phyloP scores from a whole-genome alignment of 768 basidiomycete species.

The Xerocomus spinulosus region DNA sequence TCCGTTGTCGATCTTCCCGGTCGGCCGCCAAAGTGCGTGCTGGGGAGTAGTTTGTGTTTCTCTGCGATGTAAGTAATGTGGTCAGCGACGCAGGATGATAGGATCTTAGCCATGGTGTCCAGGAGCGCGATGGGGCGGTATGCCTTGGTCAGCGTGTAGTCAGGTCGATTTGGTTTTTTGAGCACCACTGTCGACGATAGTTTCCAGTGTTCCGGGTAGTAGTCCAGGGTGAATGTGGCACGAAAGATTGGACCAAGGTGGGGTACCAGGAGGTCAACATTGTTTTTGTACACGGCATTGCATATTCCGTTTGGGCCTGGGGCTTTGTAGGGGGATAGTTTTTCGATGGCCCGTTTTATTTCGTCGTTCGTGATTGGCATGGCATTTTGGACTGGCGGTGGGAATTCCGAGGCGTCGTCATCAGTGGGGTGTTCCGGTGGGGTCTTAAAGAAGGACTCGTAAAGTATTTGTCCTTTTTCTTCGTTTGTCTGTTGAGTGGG shows the following conservation, averaged over 20 bases:
- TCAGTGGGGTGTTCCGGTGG: slow-evolving; percentile 23
- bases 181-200: slow-evolving; percentile 29
- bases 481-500: slow-evolving; percentile 18
- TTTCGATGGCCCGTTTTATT: not conserved
- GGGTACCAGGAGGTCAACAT: no score
- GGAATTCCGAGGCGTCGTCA: no score
- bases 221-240: not conserved
- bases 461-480: slow-evolving; percentile 14
- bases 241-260: not conserved
- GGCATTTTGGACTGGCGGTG: slow-evolving; percentile 6
- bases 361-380: slow-evolving; percentile 8
- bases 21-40: not conserved
- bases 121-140: not conserved
- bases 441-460: no score
- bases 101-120: slow-evolving; percentile 1
- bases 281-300: not conserved
- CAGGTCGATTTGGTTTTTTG: slow-evolving; percentile 32
- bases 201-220: not conserved
- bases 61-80: not conserved
- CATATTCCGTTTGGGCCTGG: not conserved
- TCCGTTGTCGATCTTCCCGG: not conserved
- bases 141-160: no score
- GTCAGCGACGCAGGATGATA: not conserved
- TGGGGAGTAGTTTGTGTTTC: not conserved
- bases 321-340: slow-evolving; percentile 17